These are phyloP conservation scores for Vitis vinifera DNA, from an alignment of 164 flowering plant genomes.

Conservation along the genomic window DNA sequence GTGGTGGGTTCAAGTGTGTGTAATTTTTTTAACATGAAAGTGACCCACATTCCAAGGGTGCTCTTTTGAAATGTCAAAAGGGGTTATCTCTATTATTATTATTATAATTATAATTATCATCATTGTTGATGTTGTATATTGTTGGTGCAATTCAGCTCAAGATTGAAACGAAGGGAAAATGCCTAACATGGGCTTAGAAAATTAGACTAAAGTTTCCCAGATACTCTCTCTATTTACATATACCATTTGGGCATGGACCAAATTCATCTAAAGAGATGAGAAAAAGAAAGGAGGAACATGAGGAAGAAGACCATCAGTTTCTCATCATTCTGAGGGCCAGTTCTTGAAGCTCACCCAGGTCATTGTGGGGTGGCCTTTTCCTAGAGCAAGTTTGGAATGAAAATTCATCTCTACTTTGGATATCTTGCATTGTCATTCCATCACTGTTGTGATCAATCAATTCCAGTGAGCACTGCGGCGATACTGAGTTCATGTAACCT, in stretches of 20 bases:
- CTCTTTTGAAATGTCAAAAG: too few species aligned
- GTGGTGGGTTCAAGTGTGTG: not conserved
- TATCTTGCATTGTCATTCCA: slow-evolving; percentile 29
- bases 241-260: slow-evolving; percentile 7
- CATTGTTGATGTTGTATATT: too few species aligned
- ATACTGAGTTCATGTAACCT: slow-evolving; percentile 28
- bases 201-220: not conserved
- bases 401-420: slow-evolving; percentile 27
- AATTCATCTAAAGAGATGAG: not conserved
- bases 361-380: slow-evolving; percentile 44
- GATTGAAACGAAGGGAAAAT: not conserved
- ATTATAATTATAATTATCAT: too few species aligned
- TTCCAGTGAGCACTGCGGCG: slow-evolving; percentile 64
- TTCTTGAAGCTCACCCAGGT: slow-evolving; percentile 79
- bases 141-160: not conserved
- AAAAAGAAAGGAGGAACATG: not conserved
- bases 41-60: too few species aligned
- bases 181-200: not conserved
- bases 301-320: slow-evolving; percentile 26
- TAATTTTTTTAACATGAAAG: too few species aligned
- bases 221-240: slow-evolving; percentile 12
- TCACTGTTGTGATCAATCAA: slow-evolving; percentile 33
- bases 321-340: slow-evolving; percentile 84
- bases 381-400: slow-evolving; percentile 26
- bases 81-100: not conserved